Base-by-base conservation (phyloP, 106 monocot genomes). In the Acanthochlamys bracteata region DNA sequence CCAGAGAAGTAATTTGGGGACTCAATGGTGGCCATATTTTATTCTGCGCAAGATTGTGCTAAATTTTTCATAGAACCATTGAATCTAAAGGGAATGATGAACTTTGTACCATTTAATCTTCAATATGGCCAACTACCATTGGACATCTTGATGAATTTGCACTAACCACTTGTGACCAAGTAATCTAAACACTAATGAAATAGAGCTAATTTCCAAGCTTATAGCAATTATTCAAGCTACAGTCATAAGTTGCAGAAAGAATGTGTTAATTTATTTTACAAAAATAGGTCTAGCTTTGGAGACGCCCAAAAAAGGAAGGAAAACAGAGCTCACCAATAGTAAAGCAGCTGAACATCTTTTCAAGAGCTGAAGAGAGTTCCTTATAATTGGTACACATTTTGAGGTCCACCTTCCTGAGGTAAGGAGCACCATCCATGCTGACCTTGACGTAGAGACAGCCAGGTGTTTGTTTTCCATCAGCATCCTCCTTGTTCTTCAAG, bases 301-400 rank as follows among this genome's bases (percentile, higher is more conserved):
- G 49, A 49, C 2, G 6, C 12, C 17, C 12, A 55, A 20, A 55
- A 55, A 20, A 9, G 15, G 55, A 40, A 61, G 15, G 33, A 41
- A 39, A 40, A 60, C 14, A 66, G 23, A 65, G 51, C 73, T 73
- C 75, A 85, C 81, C 85, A 24, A 78, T 78, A 16, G 85, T 81
- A 47, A 86, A 86, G 63, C 86, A 75, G 52, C 86, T 78, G 54
- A 86, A 86, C 86, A 86, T 86, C 73, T 86, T 86, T 63, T 79
- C 78, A 25, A 86, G 78, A 21, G 78, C 69, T 22, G 64, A 46
- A 6, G 81, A 86, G 61, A 86, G 86, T 45, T 82, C 86, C 76
- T 79, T 82, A 25, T 86, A 82, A 70, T 73, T 75, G 64, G 54
- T 59, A 49, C 70, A 86, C 20, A 45, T 70, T 58, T 76, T 86